A percentile compares a stretch with the other conserved stretches of the same genome.
Evolutionary conservation across 495 filamentous ascomycete species (phyloP).

Genomic region (Acidiella bohemica): DNA sequence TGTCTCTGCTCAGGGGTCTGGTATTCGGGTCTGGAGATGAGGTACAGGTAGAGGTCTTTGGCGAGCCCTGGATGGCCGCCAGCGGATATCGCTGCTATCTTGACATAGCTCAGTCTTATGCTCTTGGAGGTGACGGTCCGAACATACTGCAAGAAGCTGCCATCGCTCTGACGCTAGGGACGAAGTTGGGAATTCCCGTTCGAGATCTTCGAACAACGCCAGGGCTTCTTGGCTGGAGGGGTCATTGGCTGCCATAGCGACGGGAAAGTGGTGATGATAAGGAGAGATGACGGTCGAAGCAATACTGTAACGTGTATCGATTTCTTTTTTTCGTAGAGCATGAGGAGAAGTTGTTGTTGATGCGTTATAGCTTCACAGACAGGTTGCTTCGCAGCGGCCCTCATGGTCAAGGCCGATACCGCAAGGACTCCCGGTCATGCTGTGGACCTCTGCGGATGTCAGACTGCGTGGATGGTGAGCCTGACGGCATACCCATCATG

Average conservation of each 20-base stretch:
- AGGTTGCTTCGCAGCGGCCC: too few species aligned
- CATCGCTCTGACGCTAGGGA: constrained; percentile 40
- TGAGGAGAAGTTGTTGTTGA: too few species aligned
- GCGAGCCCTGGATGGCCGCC: constrained; percentile 23
- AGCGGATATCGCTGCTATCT: constrained; percentile 22
- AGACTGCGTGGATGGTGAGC: too few species aligned
- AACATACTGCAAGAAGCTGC: constrained; percentile 40
- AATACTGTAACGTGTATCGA: too few species aligned
- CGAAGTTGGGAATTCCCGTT: constrained; percentile 37
- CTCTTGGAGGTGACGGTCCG: neutral
- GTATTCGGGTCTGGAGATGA: constrained; percentile 22
- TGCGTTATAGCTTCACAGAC: too few species aligned
- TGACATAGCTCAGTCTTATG: neutral
- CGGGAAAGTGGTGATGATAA: too few species aligned
- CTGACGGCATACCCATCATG: too few species aligned
- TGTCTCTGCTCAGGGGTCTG: constrained; percentile 22
- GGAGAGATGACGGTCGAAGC: too few species aligned
- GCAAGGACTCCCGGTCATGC: too few species aligned
- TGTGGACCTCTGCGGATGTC: too few species aligned
- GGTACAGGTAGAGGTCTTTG: constrained; percentile 23
- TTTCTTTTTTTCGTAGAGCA: too few species aligned
- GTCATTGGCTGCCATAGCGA: constrained; percentile 19
- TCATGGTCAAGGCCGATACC: too few species aligned
- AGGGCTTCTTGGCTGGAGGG: constrained; percentile 27
- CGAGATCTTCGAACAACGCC: constrained; percentile 37